phyloP scores from a whole-genome alignment of 768 basidiomycete species.

The Podaxis sp. region DNA sequence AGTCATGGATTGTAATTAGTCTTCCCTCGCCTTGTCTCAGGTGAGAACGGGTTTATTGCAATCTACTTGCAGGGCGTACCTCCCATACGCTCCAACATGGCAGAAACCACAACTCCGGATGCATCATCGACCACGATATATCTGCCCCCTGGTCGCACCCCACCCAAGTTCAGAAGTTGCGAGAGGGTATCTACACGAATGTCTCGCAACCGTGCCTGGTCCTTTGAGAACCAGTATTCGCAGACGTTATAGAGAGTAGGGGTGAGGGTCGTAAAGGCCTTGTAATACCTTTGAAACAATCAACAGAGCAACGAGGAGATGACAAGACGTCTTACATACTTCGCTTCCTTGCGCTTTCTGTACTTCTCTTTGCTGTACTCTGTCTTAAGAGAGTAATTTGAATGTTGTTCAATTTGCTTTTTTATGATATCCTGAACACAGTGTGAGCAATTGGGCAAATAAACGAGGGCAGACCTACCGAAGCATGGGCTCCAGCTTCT shows the following conservation, averaged over 20 bases:
- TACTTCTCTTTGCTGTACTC: conserved; percentile 99
- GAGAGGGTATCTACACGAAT: conserved; percentile 85
- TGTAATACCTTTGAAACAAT: conserved; percentile 62
- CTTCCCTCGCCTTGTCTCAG: conserved; percentile 62
- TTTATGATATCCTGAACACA: conserved; percentile 85
- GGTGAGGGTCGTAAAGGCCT: conserved; percentile 81
- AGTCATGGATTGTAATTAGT: conserved; percentile 80
- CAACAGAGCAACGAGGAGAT: neutral
- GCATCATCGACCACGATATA: conserved; percentile 91
- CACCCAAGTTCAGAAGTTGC: conserved; percentile 81
- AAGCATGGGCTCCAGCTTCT: conserved; percentile 74
- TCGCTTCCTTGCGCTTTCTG: conserved; percentile 92
- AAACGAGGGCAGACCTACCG: conserved; percentile 37
- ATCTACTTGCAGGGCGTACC: conserved; percentile 38
- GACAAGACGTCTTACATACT: conserved; percentile 46
- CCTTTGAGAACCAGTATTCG: conserved; percentile 85
- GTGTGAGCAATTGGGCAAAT: conserved; percentile 14
- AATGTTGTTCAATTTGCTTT: conserved; percentile 89
- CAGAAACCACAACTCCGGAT: conserved; percentile 82
- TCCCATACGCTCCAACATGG: conserved; percentile 82
- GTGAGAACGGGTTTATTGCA: neutral
- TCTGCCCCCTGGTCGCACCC: conserved; percentile 80
- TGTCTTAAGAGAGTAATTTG: conserved; percentile 89
- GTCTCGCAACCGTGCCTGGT: conserved; percentile 75
- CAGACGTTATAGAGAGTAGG: conserved; percentile 86